Base-by-base conservation (phyloP, 345 rosid genomes). In the Syzygium jambos region DNA sequence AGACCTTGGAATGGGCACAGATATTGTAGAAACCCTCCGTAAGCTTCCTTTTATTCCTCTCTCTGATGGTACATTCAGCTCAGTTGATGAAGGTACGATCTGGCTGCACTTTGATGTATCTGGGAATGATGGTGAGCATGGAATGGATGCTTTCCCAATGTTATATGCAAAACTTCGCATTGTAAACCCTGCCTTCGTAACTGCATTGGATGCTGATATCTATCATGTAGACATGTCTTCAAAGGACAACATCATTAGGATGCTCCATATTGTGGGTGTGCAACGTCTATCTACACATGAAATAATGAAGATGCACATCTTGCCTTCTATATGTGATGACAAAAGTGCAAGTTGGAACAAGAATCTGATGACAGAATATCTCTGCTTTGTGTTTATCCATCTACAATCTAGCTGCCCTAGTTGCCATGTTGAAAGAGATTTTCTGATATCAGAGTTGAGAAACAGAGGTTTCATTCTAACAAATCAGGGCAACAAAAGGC, bases 251-350 rank as follows among this genome's bases (percentile, higher is more conserved):
- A 89, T 91, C 49, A 89, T 90, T 51, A 89, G 91, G 89, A 93
- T 96, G 94, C 97, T 97, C 87, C 93, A 87, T 87, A 92, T 86
- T 89, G 88, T 94, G 86, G 99, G 99, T 61, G 93, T 95, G 78
- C 98, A 94, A 87, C 93, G 91, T 90, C 91, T 97, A 86, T 95
- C 99, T 89, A 93, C 98, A 27, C 99, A 97, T 94, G 99, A 96
- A 88, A 95, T 97, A 88, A 87, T 94, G 73, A 96, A 89, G 92
- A 88, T 95, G 88, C 97, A 95, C 85, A 88, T 97, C 91, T 89
- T 97, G 93, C 98, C 96, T 77, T 93, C 95, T 52, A 84, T 95
- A 57, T 93, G 91, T 88, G 92, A 91, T 85, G 92, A 87, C 61
- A 87, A 85, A 88, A 89, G 63, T 54, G 85, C 59, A 49, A 88